These are phyloP conservation scores for Monosporascus sp. DNA, from an alignment of 2,329 filamentous ascomycete species.

Conservation along the genomic window DNA sequence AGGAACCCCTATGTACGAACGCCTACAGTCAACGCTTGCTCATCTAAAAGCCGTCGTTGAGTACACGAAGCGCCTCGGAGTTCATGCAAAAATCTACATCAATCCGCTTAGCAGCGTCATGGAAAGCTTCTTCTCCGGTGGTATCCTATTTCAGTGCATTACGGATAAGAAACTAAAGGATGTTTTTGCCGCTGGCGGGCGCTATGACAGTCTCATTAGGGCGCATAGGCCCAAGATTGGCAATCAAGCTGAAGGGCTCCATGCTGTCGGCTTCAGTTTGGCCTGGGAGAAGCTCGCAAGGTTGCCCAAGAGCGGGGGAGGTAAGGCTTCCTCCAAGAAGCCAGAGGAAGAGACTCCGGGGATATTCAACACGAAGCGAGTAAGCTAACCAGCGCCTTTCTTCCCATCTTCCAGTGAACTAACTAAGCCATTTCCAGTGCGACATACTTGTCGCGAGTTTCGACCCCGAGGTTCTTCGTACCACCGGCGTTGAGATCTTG, in stretches of 20 bases:
- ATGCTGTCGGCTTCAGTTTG: slow-evolving; percentile 89
- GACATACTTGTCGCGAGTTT: slow-evolving; percentile 90
- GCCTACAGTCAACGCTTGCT: slow-evolving; percentile 69
- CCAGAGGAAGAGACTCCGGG: slow-evolving; percentile 56
- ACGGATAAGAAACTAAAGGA: slow-evolving; percentile 79
- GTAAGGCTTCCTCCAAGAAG: slow-evolving; percentile 64
- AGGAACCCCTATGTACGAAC: slow-evolving; percentile 64
- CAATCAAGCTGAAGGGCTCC: slow-evolving; percentile 58
- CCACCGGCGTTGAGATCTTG: slow-evolving; percentile 71
- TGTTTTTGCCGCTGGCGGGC: slow-evolving; percentile 87
- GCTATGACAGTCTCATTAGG: slow-evolving; percentile 85
- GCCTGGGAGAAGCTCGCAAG: slow-evolving; percentile 79
- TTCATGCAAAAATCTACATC: slow-evolving; percentile 76
- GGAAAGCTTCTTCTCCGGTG: slow-evolving; percentile 82
- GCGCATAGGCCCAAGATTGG: slow-evolving; percentile 71
- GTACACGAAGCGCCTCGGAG: slow-evolving; percentile 70
- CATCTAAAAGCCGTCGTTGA: slow-evolving; percentile 75
- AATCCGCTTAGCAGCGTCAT: slow-evolving; percentile 84
- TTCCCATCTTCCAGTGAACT: background rate
- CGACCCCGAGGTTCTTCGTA: slow-evolving; percentile 69
- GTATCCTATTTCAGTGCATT: slow-evolving; percentile 84
- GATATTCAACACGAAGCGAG: slow-evolving; percentile 59
- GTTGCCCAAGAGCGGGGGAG: slow-evolving; percentile 48
- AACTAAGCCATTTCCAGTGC: slow-evolving; percentile 47
- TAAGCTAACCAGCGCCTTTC: slow-evolving; percentile 34